Percentiles rank a stretch among this genome's conserved stretches.
These are phyloP conservation scores for Capsaspora owczarzaki DNA, from an alignment of 78 protist species.

Conservation along the genomic window DNA sequence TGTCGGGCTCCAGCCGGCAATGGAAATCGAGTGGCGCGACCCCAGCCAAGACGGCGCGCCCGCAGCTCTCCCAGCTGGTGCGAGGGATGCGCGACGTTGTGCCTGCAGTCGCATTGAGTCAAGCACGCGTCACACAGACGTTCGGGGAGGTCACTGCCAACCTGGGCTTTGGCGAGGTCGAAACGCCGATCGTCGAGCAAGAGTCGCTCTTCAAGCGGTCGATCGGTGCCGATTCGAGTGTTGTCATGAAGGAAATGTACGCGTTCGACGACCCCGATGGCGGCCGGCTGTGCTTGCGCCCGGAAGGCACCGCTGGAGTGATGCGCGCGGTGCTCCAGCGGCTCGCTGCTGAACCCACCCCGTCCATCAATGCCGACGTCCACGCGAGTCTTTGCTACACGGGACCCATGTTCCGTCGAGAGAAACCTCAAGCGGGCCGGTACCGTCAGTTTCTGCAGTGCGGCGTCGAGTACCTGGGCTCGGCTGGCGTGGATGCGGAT, in stretches of 20 bases:
- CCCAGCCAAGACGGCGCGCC: no score
- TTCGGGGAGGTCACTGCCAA: not conserved
- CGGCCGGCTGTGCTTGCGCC: slow-evolving; percentile 25
- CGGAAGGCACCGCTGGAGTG: slow-evolving; percentile 54
- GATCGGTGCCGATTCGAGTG: slow-evolving; percentile 42
- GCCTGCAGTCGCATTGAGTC: no score
- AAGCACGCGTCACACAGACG: no score
- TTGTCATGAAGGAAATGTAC: slow-evolving; percentile 58
- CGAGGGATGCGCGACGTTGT: not conserved
- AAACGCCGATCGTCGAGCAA: slow-evolving; percentile 45
- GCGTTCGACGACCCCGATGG: slow-evolving; percentile 16
- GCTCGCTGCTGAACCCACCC: no score
- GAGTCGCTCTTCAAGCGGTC: slow-evolving; percentile 28
- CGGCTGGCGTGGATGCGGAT: slow-evolving; percentile 22
- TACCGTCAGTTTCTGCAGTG: slow-evolving; percentile 35
- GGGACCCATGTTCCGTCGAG: slow-evolving; percentile 64
- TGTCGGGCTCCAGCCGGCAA: no score
- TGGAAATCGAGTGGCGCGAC: no score
- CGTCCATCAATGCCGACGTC: no score
- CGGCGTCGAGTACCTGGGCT: slow-evolving; percentile 36
- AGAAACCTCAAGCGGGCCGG: slow-evolving; percentile 57
- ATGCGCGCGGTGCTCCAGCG: slow-evolving; percentile 1
- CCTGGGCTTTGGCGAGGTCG: not conserved
- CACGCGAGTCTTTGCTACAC: slow-evolving; percentile 32
- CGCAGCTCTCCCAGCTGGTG: no score